phyloP scores from a whole-genome alignment of 495 filamentous ascomycete species.

The Bathelium albidoporum region DNA sequence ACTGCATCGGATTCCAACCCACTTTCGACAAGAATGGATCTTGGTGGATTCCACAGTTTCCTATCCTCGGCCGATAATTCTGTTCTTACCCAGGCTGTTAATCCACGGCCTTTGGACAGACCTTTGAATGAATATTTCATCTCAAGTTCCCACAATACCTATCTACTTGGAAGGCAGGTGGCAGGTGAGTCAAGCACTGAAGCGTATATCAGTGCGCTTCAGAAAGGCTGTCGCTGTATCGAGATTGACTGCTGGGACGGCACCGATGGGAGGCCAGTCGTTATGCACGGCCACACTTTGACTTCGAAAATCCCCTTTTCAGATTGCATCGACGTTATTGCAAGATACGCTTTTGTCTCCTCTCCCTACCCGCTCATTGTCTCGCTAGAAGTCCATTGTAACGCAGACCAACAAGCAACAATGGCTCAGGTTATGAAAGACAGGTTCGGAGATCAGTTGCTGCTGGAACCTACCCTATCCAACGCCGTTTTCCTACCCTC shows the following conservation, averaged over 20 bases:
- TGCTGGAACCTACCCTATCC: slow-evolving; percentile 61
- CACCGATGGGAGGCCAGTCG: slow-evolving; percentile 68
- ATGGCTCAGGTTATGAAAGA: slow-evolving; percentile 90
- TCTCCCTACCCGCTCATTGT: slow-evolving; percentile 80
- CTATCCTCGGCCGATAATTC: slow-evolving; percentile 62
- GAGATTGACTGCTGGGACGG: slow-evolving; percentile 99
- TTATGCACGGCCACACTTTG: slow-evolving; percentile 81
- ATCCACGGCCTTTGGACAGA: slow-evolving; percentile 55
- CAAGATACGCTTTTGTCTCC: slow-evolving; percentile 79
- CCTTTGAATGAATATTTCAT: slow-evolving; percentile 97
- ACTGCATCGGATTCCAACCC: slow-evolving; percentile 23
- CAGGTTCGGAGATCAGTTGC: slow-evolving; percentile 64
- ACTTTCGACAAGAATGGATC: slow-evolving; percentile 46
- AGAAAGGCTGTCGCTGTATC: slow-evolving; percentile 82
- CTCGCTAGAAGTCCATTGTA: slow-evolving; percentile 93
- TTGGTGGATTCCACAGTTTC: slow-evolving; percentile 64
- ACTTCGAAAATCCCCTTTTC: slow-evolving; percentile 77
- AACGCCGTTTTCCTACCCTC: slow-evolving; percentile 61
- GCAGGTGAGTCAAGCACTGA: slow-evolving; percentile 83
- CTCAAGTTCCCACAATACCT: slow-evolving; percentile 97
- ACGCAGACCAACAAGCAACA: slow-evolving; percentile 62
- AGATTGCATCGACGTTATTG: slow-evolving; percentile 85
- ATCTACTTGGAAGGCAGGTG: slow-evolving; percentile 83
- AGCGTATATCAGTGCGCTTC: slow-evolving; percentile 83
- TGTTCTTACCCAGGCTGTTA: slow-evolving; percentile 22